Evolutionary conservation across 2,329 filamentous ascomycete species (phyloP).

Genomic region (Dactylellina parvicollis): DNA sequence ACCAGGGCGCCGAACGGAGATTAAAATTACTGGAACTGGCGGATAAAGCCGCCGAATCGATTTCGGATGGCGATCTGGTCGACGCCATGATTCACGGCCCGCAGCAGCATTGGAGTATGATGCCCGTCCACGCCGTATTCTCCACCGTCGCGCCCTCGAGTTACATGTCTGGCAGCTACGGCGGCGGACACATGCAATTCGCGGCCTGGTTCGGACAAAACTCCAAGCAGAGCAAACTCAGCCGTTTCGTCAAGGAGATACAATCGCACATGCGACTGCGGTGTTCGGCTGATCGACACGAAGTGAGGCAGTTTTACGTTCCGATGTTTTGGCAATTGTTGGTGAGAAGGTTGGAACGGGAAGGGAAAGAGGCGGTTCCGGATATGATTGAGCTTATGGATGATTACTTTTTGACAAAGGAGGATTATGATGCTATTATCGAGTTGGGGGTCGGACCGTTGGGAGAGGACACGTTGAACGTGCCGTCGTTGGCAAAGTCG

Average conservation of each 20-base stretch:
- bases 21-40: constrained; percentile 86
- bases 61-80: constrained; percentile 94
- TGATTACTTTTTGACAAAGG: constrained; percentile 90
- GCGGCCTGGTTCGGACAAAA: constrained; percentile 95
- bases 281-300: constrained; percentile 88
- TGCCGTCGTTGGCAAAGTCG: constrained; percentile 86
- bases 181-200: constrained; percentile 74
- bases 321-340: constrained; percentile 86
- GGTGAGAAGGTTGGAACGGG: constrained; percentile 75
- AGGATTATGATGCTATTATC: constrained; percentile 91
- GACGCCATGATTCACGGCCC: constrained; percentile 97
- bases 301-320: constrained; percentile 93
- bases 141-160: constrained; percentile 92
- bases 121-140: constrained; percentile 95
- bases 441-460: constrained; percentile 90
- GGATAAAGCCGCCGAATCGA: constrained; percentile 90
- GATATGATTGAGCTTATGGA: constrained; percentile 96
- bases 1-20: constrained; percentile 74
- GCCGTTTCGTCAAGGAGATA: constrained; percentile 87
- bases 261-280: constrained; percentile 96
- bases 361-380: constrained; percentile 83
- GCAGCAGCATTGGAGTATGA: constrained; percentile 97
- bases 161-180: constrained; percentile 81
- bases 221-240: constrained; percentile 82
- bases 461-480: constrained; percentile 76